A percentile compares a stretch with the other conserved stretches of the same genome.
Evolutionary conservation across 164 flowering plant genomes (phyloP).

Genomic region (Buxus sempervirens): DNA sequence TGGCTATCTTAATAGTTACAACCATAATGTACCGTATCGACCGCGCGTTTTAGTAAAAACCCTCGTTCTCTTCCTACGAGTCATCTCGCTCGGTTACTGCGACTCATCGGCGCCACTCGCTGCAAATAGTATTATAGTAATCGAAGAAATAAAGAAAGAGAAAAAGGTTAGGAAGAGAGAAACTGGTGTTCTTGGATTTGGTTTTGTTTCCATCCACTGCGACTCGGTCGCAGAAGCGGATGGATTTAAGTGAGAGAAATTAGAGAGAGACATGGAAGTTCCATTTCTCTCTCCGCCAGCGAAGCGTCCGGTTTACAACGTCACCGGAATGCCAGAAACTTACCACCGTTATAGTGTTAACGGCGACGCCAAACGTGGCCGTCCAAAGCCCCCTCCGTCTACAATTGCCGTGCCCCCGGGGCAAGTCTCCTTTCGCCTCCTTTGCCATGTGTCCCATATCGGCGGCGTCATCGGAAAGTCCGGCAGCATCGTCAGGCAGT

Average conservation of each 20-base stretch:
- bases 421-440: slow-evolving; percentile 20
- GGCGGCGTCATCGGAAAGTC: slow-evolving; percentile 30
- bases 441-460: slow-evolving; percentile 25
- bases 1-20: no score
- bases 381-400: background rate
- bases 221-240: no score
- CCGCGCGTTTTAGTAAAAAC: background rate
- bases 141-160: background rate
- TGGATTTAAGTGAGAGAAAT: background rate
- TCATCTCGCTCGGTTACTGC: background rate
- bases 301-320: background rate
- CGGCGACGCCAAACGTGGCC: background rate
- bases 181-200: no score
- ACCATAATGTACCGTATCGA: no score
- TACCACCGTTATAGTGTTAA: background rate
- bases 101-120: background rate
- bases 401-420: slow-evolving; percentile 1
- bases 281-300: background rate
- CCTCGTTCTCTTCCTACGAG: background rate
- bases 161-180: background rate
- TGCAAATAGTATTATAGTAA: background rate
- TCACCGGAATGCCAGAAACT: background rate
- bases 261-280: background rate
- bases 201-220: background rate
- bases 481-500: slow-evolving; percentile 20